Conservation (phyloP, 225 moss, liverwort and hornwort species). For the Pleurozium schreberi region DNA sequence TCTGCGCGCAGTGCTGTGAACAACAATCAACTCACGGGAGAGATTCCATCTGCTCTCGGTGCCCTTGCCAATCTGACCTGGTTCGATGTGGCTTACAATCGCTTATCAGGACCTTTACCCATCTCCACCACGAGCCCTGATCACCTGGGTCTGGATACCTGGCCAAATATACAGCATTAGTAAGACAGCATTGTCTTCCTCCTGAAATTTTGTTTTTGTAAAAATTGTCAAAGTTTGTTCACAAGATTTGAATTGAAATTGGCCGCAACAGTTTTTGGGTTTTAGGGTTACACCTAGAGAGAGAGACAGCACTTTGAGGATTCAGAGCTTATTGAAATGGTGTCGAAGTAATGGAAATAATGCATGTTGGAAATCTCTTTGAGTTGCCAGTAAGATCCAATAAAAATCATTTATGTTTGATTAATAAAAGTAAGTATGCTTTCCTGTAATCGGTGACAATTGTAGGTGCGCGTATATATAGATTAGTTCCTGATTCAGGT, state of each 20-base stretch:
- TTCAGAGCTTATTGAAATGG: not conserved
- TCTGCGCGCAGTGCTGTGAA: conserved; percentile 18
- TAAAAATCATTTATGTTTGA: not conserved
- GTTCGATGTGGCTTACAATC: conserved; percentile 28
- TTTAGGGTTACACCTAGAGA: not conserved
- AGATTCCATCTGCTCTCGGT: conserved; percentile 22
- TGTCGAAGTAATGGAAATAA: not conserved
- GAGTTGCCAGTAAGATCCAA: not conserved
- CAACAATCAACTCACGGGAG: conserved; percentile 10
- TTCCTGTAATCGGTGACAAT: not conserved
- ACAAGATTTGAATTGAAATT: too few relatives aligned
- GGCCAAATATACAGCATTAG: conserved; percentile 31
- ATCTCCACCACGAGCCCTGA: conserved; percentile 7
- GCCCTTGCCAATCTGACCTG: conserved; percentile 8
- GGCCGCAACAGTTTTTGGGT: not conserved
- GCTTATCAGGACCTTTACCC: conserved; percentile 13
- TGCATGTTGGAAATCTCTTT: not conserved
- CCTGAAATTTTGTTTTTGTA: too few relatives aligned
- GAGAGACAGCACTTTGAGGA: not conserved
- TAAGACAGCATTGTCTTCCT: not conserved
- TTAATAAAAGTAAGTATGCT: not conserved
- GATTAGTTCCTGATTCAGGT: not conserved
- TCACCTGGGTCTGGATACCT: conserved; percentile 38
- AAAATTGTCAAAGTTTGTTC: too few relatives aligned
- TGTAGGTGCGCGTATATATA: not conserved